Evolutionary conservation across 108 stramenopile species (phyloP), one percentile per base, ranked within the genome.

Genomic region (Cyclotella choctawhatcheeana): DNA sequence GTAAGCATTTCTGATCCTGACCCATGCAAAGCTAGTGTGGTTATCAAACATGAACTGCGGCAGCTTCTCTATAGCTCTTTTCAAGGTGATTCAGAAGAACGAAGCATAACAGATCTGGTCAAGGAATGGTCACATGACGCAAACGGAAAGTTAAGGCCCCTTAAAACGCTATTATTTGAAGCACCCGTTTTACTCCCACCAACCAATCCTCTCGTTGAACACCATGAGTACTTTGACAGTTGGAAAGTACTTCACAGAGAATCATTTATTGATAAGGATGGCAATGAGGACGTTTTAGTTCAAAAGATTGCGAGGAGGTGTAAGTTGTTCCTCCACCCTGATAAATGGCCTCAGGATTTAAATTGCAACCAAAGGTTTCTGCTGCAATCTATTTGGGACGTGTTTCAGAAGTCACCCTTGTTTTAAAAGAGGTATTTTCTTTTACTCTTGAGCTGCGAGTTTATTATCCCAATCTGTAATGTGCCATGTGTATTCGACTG

Each of bases 271-370:
- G 54, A 26, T 24, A 26, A 55, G 16, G 12, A 16, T 55, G 25
- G 27, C 25, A 10, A 55, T 6, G 25, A 30, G 21, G 27, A 29
- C 4, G 54, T 27, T 6, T 29, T 55, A 27, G 25, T 55, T 3
- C 21, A 30, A 16, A 5, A 27, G 25, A 26, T 16, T 55, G 47
- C 17, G n/a, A 48, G 47, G 47, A 48, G 18, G n/a, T 10, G 17
- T n/a, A 48, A 48, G 47, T 48, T 48, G 4, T 48, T 48, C 47
- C 18, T 48, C 4, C 47, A 48, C 18, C 47, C 47, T n/a, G 47
- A 48, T n/a, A 48, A 48, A n/a, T n/a, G 12, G 16, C 47, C 47
- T n/a, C 8, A 48, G 8, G 47, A 48, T n/a, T 48, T 48, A n/a
- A 48, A 10, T 17, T 4, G 4, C 16, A 48, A 48, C n/a, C 47